A percentile compares a stretch with the other conserved stretches of the same genome.
These are phyloP conservation scores for Blumeria hordei DNA, from an alignment of 2,329 filamentous ascomycete species.

Conservation along the genomic window DNA sequence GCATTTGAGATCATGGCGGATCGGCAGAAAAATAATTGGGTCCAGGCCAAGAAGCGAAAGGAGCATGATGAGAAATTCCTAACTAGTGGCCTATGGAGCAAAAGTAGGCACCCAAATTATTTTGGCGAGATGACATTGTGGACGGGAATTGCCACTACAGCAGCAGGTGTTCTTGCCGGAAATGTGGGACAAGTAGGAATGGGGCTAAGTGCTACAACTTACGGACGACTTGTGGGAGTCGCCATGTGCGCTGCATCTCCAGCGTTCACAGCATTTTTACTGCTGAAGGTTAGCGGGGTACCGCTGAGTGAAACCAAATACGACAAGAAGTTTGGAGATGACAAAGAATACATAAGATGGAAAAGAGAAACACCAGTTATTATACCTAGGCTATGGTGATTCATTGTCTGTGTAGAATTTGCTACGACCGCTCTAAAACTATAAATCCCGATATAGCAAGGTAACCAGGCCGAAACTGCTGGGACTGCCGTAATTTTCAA, in stretches of 20 bases:
- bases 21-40: slow-evolving; percentile 37
- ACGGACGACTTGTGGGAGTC: slow-evolving; percentile 19
- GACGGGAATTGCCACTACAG: slow-evolving; percentile 37
- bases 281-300: slow-evolving; percentile 38
- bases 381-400: slow-evolving; percentile 27
- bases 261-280: slow-evolving; percentile 35
- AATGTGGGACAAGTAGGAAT: slow-evolving; percentile 31
- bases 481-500: no score
- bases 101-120: slow-evolving; percentile 43
- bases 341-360: slow-evolving; percentile 43
- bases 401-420: no score
- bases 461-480: no score
- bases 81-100: slow-evolving; percentile 35
- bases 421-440: no score
- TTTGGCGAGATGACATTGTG: slow-evolving; percentile 45
- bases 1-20: slow-evolving; percentile 37
- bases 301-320: slow-evolving; percentile 46
- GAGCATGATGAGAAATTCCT: slow-evolving; percentile 43
- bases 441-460: no score
- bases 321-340: slow-evolving; percentile 35
- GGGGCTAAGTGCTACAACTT: slow-evolving; percentile 23
- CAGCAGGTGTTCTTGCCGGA: slow-evolving; percentile 30
- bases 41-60: slow-evolving; percentile 35
- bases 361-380: slow-evolving; percentile 41
- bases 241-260: slow-evolving; percentile 27